These are phyloP conservation scores for Escallonia rubra DNA, from an alignment of 129 eudicot genomes.

Conservation along the genomic window DNA sequence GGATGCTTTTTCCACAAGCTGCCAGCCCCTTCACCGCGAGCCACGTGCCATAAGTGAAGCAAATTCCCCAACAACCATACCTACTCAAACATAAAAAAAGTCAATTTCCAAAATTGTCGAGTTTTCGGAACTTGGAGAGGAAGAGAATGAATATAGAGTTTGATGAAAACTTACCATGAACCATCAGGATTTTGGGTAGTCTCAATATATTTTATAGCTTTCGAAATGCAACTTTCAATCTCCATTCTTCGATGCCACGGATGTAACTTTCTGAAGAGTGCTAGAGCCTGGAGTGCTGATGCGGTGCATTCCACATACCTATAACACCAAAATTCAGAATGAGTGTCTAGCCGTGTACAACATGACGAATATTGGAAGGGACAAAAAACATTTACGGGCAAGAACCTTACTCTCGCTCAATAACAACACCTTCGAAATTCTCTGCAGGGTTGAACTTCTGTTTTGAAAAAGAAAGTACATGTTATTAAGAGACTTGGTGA, in stretches of 20 bases:
- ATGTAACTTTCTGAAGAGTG: constrained; percentile 45
- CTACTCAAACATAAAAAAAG: constrained; percentile 16
- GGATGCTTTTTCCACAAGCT: constrained; percentile 42
- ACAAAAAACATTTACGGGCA: neutral
- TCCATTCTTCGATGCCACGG: constrained; percentile 50
- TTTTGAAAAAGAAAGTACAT: neutral
- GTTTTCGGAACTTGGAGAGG: too few species aligned
- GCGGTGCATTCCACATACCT: constrained; percentile 80
- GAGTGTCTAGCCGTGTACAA: neutral
- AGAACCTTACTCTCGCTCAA: constrained; percentile 62
- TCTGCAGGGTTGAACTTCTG: constrained; percentile 62
- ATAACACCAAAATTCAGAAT: neutral
- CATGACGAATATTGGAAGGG: neutral
- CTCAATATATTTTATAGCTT: constrained; percentile 38
- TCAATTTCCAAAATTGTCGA: too few species aligned
- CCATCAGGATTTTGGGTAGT: constrained; percentile 54
- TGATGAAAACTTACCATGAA: constrained; percentile 43
- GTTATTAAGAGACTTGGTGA: neutral
- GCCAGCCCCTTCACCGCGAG: constrained; percentile 46
- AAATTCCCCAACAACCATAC: constrained; percentile 78
- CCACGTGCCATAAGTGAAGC: constrained; percentile 81
- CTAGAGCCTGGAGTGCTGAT: constrained; percentile 40
- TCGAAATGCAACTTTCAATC: constrained; percentile 37
- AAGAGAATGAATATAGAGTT: too few species aligned
- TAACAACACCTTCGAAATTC: constrained; percentile 51